Evolutionary conservation across 2,329 filamentous ascomycete species (phyloP).

Genomic region (Colletotrichum coccodes): DNA sequence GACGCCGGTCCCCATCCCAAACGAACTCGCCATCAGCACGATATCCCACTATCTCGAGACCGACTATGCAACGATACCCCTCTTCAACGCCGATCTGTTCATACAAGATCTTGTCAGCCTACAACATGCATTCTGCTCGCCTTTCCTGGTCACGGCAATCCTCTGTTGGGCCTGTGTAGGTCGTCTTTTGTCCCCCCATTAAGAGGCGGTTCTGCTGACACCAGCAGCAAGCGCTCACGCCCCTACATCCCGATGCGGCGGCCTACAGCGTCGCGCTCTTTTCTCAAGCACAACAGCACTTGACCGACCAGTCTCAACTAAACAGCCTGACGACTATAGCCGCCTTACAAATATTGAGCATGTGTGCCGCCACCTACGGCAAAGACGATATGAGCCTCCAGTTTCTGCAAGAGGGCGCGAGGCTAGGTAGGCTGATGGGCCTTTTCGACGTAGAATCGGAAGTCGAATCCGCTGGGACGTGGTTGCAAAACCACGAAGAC

Average conservation of each 20-base stretch:
- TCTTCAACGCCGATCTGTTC: conserved; percentile 15
- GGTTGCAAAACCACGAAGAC: neutral
- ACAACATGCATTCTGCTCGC: neutral
- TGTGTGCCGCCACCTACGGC: conserved; percentile 1
- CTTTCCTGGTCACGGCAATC: conserved; percentile 14
- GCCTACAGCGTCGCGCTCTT: conserved; percentile 2
- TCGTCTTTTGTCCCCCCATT: neutral
- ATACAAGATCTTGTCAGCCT: neutral
- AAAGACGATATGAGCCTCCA: conserved; percentile 3
- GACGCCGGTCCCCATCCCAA: conserved; percentile 15
- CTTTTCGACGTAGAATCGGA: conserved; percentile 5
- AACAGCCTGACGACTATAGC: conserved; percentile 12
- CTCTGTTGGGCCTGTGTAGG: conserved; percentile 16
- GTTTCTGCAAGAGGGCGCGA: neutral
- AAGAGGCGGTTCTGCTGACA: neutral
- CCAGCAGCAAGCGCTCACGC: neutral
- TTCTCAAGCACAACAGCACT: neutral
- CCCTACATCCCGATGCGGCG: neutral
- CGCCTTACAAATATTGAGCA: neutral
- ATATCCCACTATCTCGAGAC: conserved; percentile 20
- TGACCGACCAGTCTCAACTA: neutral
- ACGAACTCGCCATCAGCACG: neutral
- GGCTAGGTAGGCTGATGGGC: conserved; percentile 7
- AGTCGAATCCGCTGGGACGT: neutral
- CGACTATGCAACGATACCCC: conserved; percentile 14